Conservation (phyloP, 2,329 filamentous ascomycete genomes). For the Pezicula neosporulosa region DNA sequence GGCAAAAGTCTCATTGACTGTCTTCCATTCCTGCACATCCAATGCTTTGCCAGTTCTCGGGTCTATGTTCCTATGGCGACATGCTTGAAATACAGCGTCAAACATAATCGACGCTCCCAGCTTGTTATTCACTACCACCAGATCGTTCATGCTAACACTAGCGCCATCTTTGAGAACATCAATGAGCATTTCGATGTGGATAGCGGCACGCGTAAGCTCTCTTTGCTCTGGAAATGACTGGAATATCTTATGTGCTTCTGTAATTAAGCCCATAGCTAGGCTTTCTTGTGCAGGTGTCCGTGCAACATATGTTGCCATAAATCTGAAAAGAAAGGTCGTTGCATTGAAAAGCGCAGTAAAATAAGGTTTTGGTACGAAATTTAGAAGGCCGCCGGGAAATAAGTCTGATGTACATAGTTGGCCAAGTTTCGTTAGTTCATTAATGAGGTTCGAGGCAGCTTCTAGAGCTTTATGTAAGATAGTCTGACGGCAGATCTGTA, state of each 20-base stretch:
- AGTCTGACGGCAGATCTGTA: not conserved
- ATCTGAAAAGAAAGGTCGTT: slow-evolving; percentile 5
- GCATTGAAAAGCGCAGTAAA: slow-evolving; percentile 6
- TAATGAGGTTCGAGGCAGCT: slow-evolving; percentile 2
- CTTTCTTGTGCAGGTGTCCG: not conserved
- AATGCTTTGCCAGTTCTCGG: slow-evolving; percentile 4
- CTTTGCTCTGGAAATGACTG: slow-evolving; percentile 5
- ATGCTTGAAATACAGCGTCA: slow-evolving; percentile 7
- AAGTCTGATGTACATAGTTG: slow-evolving; percentile 1
- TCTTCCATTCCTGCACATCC: slow-evolving; percentile 7
- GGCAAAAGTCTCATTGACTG: slow-evolving; percentile 7
- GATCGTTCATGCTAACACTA: slow-evolving; percentile 1
- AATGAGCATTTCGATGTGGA: slow-evolving; percentile 3
- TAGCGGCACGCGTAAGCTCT: slow-evolving; percentile 3
- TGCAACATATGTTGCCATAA: slow-evolving; percentile 2
- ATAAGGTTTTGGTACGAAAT: slow-evolving; percentile 3
- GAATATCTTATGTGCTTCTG: slow-evolving; percentile 4
- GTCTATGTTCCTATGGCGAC: slow-evolving; percentile 8
- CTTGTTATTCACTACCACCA: slow-evolving; percentile 4
- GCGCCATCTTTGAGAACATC: not conserved
- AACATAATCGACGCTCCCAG: slow-evolving; percentile 6
- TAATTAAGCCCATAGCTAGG: not conserved
- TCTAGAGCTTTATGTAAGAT: not conserved
- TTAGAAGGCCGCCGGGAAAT: slow-evolving; percentile 3
- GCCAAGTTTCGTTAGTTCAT: slow-evolving; percentile 1